phyloP scores from a whole-genome alignment of 2,329 filamentous ascomycete genomes.

The Paraconiothyrium sp. region DNA sequence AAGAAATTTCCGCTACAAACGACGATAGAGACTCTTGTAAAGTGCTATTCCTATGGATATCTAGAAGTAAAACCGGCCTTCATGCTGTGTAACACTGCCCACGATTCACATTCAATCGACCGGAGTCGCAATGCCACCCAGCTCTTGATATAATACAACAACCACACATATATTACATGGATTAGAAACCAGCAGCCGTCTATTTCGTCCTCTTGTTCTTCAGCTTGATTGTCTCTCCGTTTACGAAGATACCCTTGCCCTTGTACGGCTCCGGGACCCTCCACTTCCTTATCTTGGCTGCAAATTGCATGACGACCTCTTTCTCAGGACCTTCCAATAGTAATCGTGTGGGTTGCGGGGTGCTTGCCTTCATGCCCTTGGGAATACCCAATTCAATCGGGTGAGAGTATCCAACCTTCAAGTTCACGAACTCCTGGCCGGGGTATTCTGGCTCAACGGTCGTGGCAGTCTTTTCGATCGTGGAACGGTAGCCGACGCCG shows the following conservation, averaged over 20 bases:
- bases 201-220: slow-evolving; percentile 82
- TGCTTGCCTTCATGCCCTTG: slow-evolving; percentile 81
- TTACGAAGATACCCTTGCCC: slow-evolving; percentile 98
- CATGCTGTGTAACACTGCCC: background rate
- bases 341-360: slow-evolving; percentile 89
- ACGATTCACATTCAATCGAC: too few relatives aligned
- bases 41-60: background rate
- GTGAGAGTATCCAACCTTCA: slow-evolving; percentile 97
- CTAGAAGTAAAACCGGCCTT: background rate
- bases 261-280: slow-evolving; percentile 96
- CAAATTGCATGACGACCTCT: slow-evolving; percentile 88
- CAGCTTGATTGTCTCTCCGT: slow-evolving; percentile 95
- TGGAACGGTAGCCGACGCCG: slow-evolving; percentile 93
- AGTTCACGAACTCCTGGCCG: slow-evolving; percentile 86
- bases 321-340: slow-evolving; percentile 88
- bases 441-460: slow-evolving; percentile 74
- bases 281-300: slow-evolving; percentile 87
- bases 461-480: slow-evolving; percentile 77
- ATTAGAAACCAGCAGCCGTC: background rate
- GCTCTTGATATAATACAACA: slow-evolving; percentile 30
- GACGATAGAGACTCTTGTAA: background rate
- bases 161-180: slow-evolving; percentile 29
- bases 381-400: slow-evolving; percentile 91
- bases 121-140: background rate
- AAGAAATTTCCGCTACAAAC: too few relatives aligned